Conservation (phyloP, 1,284 basidiomycete species). For the Mycosarcoma mackinlayi region DNA sequence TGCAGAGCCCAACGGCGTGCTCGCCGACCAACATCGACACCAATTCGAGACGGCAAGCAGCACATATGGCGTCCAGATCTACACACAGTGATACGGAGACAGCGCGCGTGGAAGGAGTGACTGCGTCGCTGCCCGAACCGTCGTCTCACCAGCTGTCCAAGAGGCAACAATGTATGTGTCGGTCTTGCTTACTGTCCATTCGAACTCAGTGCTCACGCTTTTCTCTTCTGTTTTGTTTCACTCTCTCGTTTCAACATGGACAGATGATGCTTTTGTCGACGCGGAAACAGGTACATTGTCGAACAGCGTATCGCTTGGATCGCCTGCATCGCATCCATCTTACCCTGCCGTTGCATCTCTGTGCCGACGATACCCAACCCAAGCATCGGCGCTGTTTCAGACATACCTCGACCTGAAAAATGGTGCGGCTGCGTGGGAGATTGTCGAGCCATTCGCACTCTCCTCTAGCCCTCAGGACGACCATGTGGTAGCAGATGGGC, state of each 20-base stretch:
- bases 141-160: conserved; percentile 34
- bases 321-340: conserved; percentile 35
- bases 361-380: conserved; percentile 54
- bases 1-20: no score
- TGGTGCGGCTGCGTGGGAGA: conserved; percentile 55
- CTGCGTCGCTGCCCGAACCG: conserved; percentile 7
- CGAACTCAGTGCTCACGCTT: neutral
- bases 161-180: conserved; percentile 36
- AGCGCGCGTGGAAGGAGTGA: neutral
- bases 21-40: neutral
- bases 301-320: neutral
- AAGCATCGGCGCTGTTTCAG: conserved; percentile 64
- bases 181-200: neutral
- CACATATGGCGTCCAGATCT: conserved; percentile 17
- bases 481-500: neutral
- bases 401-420: conserved; percentile 65
- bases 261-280: conserved; percentile 32
- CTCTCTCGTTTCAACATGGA: neutral
- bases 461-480: neutral
- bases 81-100: neutral
- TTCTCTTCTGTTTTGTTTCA: neutral
- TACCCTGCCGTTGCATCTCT: conserved; percentile 39
- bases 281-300: conserved; percentile 20
- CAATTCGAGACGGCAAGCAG: neutral
- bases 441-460: conserved; percentile 38